Conservation (phyloP, 176 grass and related monocot genomes). For the Eremochloa ophiuroides region DNA sequence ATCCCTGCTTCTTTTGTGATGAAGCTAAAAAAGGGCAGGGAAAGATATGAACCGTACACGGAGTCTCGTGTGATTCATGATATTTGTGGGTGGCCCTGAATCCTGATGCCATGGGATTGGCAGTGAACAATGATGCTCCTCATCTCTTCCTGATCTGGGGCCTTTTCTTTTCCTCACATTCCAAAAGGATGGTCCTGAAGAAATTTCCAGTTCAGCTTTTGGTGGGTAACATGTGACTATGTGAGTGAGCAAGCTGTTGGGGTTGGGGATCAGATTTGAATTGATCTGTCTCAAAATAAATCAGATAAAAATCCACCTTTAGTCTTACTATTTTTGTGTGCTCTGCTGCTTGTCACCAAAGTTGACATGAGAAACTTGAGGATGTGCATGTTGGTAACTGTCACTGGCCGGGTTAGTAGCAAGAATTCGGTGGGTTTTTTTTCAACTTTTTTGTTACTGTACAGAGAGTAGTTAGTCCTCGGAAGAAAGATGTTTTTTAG, state of each 20-base stretch:
- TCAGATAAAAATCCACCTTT: conserved; percentile 13
- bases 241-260: conserved; percentile 2
- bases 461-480: background rate
- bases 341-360: background rate
- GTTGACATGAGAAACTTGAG: background rate
- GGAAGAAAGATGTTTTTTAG: background rate
- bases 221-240: conserved; percentile 45
- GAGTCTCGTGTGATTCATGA: conserved; percentile 24
- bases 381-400: background rate
- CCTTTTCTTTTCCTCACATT: background rate
- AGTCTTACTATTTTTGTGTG: background rate
- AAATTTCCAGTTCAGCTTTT: conserved; percentile 39
- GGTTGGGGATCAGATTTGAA: background rate
- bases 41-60: background rate
- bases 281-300: background rate
- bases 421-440: background rate
- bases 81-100: background rate
- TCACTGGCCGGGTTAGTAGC: background rate
- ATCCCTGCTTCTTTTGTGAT: conserved; percentile 6
- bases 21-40: background rate
- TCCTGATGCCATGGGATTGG: conserved; percentile 13
- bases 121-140: conserved; percentile 27
- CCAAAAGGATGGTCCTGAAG: conserved; percentile 11
- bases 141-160: conserved; percentile 25
- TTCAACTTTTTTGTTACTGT: background rate